phyloP scores from a whole-genome alignment of 306 rosid species.

The Canavalia ensiformis region DNA sequence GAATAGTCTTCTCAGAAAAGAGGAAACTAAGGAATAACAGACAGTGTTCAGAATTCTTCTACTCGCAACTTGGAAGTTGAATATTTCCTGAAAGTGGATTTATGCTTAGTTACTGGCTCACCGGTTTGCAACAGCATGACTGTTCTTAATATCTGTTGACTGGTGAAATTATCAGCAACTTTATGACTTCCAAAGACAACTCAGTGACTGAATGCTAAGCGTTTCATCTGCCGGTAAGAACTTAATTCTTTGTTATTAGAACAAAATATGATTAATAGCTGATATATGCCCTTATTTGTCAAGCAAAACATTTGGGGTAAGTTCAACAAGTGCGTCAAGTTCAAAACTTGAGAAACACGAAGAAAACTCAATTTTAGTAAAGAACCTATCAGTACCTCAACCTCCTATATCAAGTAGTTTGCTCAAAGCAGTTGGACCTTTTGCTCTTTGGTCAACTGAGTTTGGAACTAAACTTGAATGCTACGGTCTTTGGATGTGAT shows the following conservation, averaged over 20 bases:
- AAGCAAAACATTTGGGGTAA: conserved; percentile 30
- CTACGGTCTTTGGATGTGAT: conserved; percentile 31
- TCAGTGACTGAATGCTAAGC: conserved; percentile 32
- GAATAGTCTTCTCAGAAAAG: conserved; percentile 14
- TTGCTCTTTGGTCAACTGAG: conserved; percentile 32
- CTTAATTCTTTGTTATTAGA: neutral
- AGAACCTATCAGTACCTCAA: conserved; percentile 12
- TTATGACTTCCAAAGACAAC: conserved; percentile 41
- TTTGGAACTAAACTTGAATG: conserved; percentile 17
- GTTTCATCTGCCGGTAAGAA: conserved; percentile 21
- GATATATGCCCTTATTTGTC: conserved; percentile 18
- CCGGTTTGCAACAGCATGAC: conserved; percentile 17
- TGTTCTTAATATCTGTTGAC: conserved; percentile 39
- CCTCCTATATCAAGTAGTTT: conserved; percentile 21
- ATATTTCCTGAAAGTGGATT: conserved; percentile 17
- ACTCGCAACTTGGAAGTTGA: conserved; percentile 25
- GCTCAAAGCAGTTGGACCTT: conserved; percentile 25
- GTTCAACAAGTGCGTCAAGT: conserved; percentile 34
- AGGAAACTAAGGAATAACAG: conserved; percentile 41
- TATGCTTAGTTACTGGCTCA: conserved; percentile 36
- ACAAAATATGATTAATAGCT: conserved; percentile 38
- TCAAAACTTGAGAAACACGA: conserved; percentile 24
- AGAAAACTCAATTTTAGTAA: conserved; percentile 13
- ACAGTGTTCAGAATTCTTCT: conserved; percentile 15
- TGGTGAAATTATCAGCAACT: conserved; percentile 39